Evolutionary conservation across 2,329 filamentous ascomycete genomes (phyloP).

Genomic region (Zasmidium cellare): DNA sequence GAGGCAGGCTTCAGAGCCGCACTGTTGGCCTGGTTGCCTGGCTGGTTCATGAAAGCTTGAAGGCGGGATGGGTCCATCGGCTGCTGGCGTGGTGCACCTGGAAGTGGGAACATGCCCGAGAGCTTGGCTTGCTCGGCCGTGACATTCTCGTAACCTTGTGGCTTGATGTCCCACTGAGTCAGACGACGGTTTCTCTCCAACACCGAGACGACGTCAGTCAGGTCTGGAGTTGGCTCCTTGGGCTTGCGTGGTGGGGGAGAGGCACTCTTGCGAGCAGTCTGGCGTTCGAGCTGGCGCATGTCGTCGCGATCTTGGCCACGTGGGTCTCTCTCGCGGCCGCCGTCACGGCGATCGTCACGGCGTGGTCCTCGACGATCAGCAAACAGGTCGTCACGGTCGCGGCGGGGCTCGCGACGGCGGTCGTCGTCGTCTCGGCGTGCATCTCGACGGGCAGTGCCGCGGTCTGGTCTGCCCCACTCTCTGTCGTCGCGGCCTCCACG

Average conservation of each 20-base stretch:
- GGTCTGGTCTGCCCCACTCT: constrained; percentile 72
- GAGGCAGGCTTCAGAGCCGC: constrained; percentile 89
- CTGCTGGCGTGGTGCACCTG: constrained; percentile 90
- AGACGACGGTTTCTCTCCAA: constrained; percentile 84
- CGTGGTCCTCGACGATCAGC: constrained; percentile 30
- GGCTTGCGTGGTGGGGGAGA: constrained; percentile 82
- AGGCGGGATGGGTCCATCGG: constrained; percentile 92
- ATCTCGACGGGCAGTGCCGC: constrained; percentile 67
- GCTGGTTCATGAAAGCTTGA: constrained; percentile 93
- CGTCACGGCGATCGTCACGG: constrained; percentile 43
- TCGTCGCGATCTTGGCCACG: constrained; percentile 40
- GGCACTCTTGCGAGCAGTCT: constrained; percentile 65
- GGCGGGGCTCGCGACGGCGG: constrained; percentile 50
- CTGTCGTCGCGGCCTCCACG: constrained; percentile 41
- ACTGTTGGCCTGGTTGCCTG: constrained; percentile 68
- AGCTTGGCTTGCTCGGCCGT: constrained; percentile 98
- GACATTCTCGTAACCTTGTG: constrained; percentile 95
- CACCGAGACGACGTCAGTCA: constrained; percentile 81
- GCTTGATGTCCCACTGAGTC: constrained; percentile 99
- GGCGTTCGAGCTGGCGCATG: constrained; percentile 35
- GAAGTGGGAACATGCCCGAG: constrained; percentile 97
- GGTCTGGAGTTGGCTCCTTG: constrained; percentile 91
- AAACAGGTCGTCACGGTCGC: constrained; percentile 35
- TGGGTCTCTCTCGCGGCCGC: constrained; percentile 29
- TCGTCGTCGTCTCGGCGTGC: constrained; percentile 61